Conservation (phyloP, 345 rosid species). For the Hirschfeldia incana region DNA sequence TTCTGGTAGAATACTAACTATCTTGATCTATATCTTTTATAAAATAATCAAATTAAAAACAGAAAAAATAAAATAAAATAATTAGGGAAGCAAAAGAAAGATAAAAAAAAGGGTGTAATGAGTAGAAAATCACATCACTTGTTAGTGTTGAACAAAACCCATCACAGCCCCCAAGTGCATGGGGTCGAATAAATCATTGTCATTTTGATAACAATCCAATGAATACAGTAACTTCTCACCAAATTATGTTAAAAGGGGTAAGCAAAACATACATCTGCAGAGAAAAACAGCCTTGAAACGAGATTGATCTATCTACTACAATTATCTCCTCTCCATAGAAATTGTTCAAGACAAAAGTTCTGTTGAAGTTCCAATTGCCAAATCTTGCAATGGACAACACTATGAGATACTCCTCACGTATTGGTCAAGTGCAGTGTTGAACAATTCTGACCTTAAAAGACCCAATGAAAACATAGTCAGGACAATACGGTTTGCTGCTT, state of each 20-base stretch:
- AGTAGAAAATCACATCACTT: slow-evolving; percentile 13
- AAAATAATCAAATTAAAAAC: neutral
- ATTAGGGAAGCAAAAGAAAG: slow-evolving; percentile 17
- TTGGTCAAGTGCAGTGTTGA: slow-evolving; percentile 73
- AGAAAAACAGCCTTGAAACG: slow-evolving; percentile 1
- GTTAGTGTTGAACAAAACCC: slow-evolving; percentile 1
- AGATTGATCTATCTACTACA: slow-evolving; percentile 4
- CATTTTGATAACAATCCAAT: slow-evolving; percentile 8
- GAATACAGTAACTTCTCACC: neutral
- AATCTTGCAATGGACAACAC: slow-evolving; percentile 23
- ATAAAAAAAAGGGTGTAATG: slow-evolving; percentile 20
- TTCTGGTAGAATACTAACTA: no score
- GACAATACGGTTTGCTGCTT: neutral
- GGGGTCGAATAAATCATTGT: neutral
- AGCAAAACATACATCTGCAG: slow-evolving; percentile 21
- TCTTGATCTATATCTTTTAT: no score
- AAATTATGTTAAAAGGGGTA: neutral
- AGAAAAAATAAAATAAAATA: neutral
- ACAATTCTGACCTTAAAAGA: slow-evolving; percentile 65
- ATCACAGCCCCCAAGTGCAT: slow-evolving; percentile 6
- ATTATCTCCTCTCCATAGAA: neutral
- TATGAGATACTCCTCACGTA: slow-evolving; percentile 78
- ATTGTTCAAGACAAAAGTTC: neutral
- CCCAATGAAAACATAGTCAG: slow-evolving; percentile 16
- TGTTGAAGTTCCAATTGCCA: slow-evolving; percentile 12